phyloP scores from a whole-genome alignment of 352 stramenopile species.

The Pythium oligandrum region DNA sequence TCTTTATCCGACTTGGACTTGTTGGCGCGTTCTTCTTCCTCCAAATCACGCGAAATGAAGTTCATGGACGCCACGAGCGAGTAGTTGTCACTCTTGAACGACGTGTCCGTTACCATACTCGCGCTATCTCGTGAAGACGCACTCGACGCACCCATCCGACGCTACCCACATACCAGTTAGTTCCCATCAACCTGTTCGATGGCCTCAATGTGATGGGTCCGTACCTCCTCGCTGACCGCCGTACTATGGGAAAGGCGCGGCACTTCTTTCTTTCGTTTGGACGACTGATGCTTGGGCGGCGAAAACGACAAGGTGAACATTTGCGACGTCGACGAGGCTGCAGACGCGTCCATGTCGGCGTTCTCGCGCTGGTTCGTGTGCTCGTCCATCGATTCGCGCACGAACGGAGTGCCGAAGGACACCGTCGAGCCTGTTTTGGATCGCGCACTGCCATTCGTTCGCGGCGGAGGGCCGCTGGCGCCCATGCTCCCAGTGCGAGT shows the following conservation, averaged over 20 bases:
- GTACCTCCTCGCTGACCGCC: slow-evolving; percentile 6
- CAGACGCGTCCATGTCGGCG: slow-evolving; percentile 2
- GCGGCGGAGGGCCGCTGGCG: no score
- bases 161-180: slow-evolving; percentile 3
- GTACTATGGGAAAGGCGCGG: no score
- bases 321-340: slow-evolving; percentile 7
- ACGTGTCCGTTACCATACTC: slow-evolving; percentile 14
- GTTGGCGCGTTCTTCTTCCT: slow-evolving; percentile 55
- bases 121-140: slow-evolving; percentile 3
- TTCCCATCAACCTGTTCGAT: not conserved
- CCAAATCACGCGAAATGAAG: slow-evolving; percentile 55
- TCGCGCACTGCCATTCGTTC: no score
- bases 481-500: not conserved
- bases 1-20: slow-evolving; percentile 56
- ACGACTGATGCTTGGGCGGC: slow-evolving; percentile 11
- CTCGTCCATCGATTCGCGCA: no score
- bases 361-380: not conserved
- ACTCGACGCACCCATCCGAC: slow-evolving; percentile 8
- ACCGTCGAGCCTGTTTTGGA: no score
- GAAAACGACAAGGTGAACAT: slow-evolving; percentile 19
- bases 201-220: not conserved
- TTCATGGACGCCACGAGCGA: slow-evolving; percentile 35
- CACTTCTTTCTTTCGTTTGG: not conserved
- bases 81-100: slow-evolving; percentile 24
- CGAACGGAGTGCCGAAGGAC: no score